Evolutionary conservation across 345 rosid species (phyloP), one percentile per base, ranked within the genome.

Genomic region (Citrus sp.): DNA sequence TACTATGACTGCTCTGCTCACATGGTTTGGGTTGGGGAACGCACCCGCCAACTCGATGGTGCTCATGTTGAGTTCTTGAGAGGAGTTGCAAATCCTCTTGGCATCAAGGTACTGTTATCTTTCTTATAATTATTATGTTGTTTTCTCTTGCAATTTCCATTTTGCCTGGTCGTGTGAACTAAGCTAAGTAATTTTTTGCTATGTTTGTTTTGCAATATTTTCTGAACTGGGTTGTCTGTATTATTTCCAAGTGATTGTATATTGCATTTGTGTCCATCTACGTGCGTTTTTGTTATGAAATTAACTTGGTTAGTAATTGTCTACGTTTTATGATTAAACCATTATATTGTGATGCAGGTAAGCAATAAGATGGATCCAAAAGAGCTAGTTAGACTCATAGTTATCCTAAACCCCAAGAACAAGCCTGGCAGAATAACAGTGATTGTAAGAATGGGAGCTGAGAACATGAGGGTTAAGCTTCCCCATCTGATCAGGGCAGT

Each of bases 1-100:
- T 77, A 69, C 77, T 85, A 85, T 38, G 87, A 85, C 76, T 85
- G 87, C 78, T 82, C 87, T 61, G 87, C 85, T 1, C 87, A 82
- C 77, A 85, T 85, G 87, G 76, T 85, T 72, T 85, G 87, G 87
- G 85, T 82, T 40, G 87, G 85, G 32, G 85, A 85, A 51, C 84
- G 85, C 61, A 85, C 87, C 22, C 87, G 87, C 62, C 87, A 85
- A 67, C 85, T 85, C 28, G 80, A 82, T 75, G 85, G 87, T 59
- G 85, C 84, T 34, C 87, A 82, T 74, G 85, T 85, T 64, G 87
- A 85, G 77, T 85, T 85, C 70, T 54, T 85, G 72, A 78, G 87
- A 76, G 87, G 87, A 66, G 80, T 85, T 72, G 71, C 85, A 63
- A 85, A 85, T 62, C 87, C 87, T 56, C 82, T 85, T 21, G 87